Percentiles rank a stretch among this genome's conserved stretches.
These are phyloP conservation scores for Heliosperma pusillum DNA, from an alignment of 148 eudicot genomes.

Conservation along the genomic window DNA sequence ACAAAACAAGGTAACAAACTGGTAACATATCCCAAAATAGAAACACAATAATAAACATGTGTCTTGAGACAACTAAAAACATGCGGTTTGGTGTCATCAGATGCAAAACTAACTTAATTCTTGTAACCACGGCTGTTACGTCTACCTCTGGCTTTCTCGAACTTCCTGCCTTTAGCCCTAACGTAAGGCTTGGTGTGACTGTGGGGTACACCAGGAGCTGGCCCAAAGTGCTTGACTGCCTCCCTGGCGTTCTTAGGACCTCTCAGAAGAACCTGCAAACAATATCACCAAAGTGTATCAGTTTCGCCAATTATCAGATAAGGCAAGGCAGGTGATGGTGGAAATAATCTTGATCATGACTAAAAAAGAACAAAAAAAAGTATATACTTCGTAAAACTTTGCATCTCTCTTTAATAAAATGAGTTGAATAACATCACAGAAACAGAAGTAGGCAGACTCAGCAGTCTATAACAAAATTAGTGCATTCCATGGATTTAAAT, in stretches of 20 bases:
- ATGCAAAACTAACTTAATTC: constrained; percentile 30
- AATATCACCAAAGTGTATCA: neutral
- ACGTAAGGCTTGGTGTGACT: constrained; percentile 95
- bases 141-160: constrained; percentile 79
- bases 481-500: too few species aligned
- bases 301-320: neutral
- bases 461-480: too few species aligned
- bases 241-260: constrained; percentile 90
- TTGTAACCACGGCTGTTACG: constrained; percentile 90
- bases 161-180: constrained; percentile 72
- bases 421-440: too few species aligned
- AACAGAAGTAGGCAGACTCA: too few species aligned
- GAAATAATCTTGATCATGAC: too few species aligned
- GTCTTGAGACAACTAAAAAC: constrained; percentile 11
- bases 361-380: too few species aligned
- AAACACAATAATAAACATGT: neutral
- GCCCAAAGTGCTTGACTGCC: constrained; percentile 89
- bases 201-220: constrained; percentile 97
- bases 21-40: constrained; percentile 1
- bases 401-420: too few species aligned
- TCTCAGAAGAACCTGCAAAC: constrained; percentile 68
- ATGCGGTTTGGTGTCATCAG: neutral
- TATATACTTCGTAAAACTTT: too few species aligned
- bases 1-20: neutral
- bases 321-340: too few species aligned